Conservation (phyloP, 2,329 filamentous ascomycete genomes). For the Penicillium sp. region DNA sequence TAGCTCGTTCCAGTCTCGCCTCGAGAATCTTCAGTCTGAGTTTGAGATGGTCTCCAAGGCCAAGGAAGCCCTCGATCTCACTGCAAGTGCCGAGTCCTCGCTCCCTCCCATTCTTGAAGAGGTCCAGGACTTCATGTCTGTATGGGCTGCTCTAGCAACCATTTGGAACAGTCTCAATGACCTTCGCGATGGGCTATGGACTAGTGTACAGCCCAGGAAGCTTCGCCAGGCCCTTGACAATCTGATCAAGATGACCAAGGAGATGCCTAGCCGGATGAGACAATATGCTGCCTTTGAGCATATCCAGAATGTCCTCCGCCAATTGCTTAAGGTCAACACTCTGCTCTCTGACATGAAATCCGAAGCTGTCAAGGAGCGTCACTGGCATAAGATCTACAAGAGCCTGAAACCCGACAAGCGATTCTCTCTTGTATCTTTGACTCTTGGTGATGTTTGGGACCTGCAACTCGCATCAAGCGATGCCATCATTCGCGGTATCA, state of each 20-base stretch:
- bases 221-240: slow-evolving; percentile 85
- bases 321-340: slow-evolving; percentile 86
- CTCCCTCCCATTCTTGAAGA: slow-evolving; percentile 87
- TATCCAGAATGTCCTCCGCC: slow-evolving; percentile 85
- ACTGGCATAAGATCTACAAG: slow-evolving; percentile 99
- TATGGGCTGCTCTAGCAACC: slow-evolving; percentile 92
- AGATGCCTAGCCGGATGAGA: slow-evolving; percentile 98
- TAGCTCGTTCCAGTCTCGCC: slow-evolving; percentile 76
- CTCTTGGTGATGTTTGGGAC: slow-evolving; percentile 98
- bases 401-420: slow-evolving; percentile 87
- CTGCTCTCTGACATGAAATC: slow-evolving; percentile 90
- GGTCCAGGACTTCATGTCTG: slow-evolving; percentile 97
- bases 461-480: slow-evolving; percentile 87
- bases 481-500: slow-evolving; percentile 85
- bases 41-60: slow-evolving; percentile 93
- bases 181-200: slow-evolving; percentile 89
- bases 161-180: slow-evolving; percentile 98
- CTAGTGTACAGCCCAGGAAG: slow-evolving; percentile 91
- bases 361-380: slow-evolving; percentile 91
- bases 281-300: slow-evolving; percentile 99
- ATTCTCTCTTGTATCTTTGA: slow-evolving; percentile 92
- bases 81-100: slow-evolving; percentile 75
- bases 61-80: slow-evolving; percentile 92
- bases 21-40: slow-evolving; percentile 82
- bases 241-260: slow-evolving; percentile 96